Percentiles rank a stretch among this genome's conserved stretches.
Conservation (phyloP, 345 rosid species). For the Hirschfeldia incana region DNA sequence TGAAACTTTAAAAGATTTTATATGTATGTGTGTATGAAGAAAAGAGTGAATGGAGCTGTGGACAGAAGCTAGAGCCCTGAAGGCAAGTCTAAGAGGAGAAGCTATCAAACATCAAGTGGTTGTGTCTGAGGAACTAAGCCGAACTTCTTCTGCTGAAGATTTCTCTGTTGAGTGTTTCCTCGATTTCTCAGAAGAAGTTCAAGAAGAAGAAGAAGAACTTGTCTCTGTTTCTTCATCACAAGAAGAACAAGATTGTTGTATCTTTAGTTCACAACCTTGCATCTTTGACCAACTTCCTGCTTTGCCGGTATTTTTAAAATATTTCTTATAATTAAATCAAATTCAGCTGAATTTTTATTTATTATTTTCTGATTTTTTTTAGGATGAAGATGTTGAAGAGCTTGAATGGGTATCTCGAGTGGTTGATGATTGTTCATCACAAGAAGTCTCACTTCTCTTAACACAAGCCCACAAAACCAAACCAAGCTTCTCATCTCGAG, state of each 20-base stretch:
- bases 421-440: constrained; percentile 81
- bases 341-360: neutral
- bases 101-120: constrained; percentile 39
- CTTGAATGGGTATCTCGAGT: constrained; percentile 90
- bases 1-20: constrained; percentile 14
- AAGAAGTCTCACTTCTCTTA: constrained; percentile 60
- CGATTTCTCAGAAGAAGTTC: constrained; percentile 56
- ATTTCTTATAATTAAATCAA: neutral
- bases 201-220: constrained; percentile 47
- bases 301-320: constrained; percentile 26
- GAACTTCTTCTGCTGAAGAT: constrained; percentile 47
- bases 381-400: constrained; percentile 92
- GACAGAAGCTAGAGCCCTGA: constrained; percentile 64
- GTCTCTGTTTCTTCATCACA: constrained; percentile 49
- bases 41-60: constrained; percentile 51
- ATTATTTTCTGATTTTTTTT: neutral
- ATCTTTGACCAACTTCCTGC: constrained; percentile 36
- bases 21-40: constrained; percentile 19
- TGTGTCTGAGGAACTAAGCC: constrained; percentile 41
- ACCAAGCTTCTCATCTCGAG: constrained; percentile 44
- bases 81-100: constrained; percentile 57
- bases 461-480: constrained; percentile 54
- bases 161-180: constrained; percentile 73
- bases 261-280: constrained; percentile 31
- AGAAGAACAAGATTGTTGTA: constrained; percentile 38